Conservation (phyloP, 148 eudicot genomes). For the Chenopodium berlandieri region DNA sequence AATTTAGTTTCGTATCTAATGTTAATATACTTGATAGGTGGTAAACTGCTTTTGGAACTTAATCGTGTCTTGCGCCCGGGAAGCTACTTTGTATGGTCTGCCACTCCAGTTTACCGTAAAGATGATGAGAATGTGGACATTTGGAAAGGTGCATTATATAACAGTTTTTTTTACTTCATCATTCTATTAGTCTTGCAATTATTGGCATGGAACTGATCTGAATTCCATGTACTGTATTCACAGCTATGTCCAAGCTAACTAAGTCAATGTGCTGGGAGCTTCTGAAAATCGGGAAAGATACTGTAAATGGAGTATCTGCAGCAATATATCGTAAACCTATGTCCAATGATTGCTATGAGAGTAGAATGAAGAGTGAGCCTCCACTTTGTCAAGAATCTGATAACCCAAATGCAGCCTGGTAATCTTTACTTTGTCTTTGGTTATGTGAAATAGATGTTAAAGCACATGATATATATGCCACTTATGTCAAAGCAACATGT, state of each 20-base stretch:
- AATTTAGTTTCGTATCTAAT: not conserved
- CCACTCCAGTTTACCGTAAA: constrained; percentile 73
- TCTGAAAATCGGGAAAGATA: constrained; percentile 40
- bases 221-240: constrained; percentile 2
- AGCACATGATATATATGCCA: not conserved
- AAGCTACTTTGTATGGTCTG: constrained; percentile 80
- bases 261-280: constrained; percentile 74
- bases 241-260: constrained; percentile 61
- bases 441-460: not conserved
- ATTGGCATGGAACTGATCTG: not conserved
- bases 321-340: constrained; percentile 68
- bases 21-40: constrained; percentile 38
- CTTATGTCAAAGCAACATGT: not conserved
- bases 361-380: constrained; percentile 42
- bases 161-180: not conserved
- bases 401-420: constrained; percentile 64
- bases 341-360: constrained; percentile 67
- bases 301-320: constrained; percentile 50
- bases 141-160: constrained; percentile 48
- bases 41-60: constrained; percentile 71
- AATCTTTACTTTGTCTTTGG: constrained; percentile 17
- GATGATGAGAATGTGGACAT: constrained; percentile 50
- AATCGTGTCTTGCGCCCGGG: constrained; percentile 77
- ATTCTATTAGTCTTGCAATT: not conserved
- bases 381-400: constrained; percentile 49